A percentile compares a stretch with the other conserved stretches of the same genome.
Evolutionary conservation across 345 rosid genomes (phyloP).

Genomic region (Murraya koenigii): DNA sequence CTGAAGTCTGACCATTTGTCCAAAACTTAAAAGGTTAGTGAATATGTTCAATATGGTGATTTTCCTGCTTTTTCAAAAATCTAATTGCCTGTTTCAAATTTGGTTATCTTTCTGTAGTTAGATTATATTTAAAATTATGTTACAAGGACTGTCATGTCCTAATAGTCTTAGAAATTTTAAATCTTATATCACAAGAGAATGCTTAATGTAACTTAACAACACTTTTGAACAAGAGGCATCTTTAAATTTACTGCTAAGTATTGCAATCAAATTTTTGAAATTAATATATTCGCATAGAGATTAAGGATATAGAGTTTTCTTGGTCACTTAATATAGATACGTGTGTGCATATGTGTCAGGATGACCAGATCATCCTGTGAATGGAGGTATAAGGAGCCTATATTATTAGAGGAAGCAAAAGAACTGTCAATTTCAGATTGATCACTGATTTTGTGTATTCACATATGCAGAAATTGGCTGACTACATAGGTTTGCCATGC

Average conservation of each 20-base stretch:
- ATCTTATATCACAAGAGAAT: conserved; percentile 4
- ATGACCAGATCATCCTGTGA: conserved; percentile 12
- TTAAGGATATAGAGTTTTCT: background rate
- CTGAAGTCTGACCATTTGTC: background rate
- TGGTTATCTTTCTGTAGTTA: background rate
- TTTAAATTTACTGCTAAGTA: too few species aligned
- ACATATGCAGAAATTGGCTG: conserved; percentile 86
- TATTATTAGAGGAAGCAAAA: background rate
- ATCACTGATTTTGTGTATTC: conserved; percentile 16
- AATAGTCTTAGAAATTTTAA: background rate
- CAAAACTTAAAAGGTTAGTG: background rate
- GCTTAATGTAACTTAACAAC: background rate
- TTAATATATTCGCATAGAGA: too few species aligned
- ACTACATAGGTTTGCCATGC: conserved; percentile 89
- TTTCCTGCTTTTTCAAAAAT: background rate
- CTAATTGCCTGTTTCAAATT: background rate
- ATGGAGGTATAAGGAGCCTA: background rate
- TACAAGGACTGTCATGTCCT: background rate
- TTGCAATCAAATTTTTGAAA: too few species aligned
- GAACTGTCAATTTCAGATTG: background rate
- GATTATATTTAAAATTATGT: conserved; percentile 1
- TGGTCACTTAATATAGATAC: background rate
- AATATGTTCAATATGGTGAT: background rate
- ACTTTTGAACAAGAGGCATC: conserved; percentile 17
- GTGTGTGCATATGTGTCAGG: background rate